Evolutionary conservation across 164 flowering plant genomes (phyloP).

Genomic region (Liquidambar formosana): DNA sequence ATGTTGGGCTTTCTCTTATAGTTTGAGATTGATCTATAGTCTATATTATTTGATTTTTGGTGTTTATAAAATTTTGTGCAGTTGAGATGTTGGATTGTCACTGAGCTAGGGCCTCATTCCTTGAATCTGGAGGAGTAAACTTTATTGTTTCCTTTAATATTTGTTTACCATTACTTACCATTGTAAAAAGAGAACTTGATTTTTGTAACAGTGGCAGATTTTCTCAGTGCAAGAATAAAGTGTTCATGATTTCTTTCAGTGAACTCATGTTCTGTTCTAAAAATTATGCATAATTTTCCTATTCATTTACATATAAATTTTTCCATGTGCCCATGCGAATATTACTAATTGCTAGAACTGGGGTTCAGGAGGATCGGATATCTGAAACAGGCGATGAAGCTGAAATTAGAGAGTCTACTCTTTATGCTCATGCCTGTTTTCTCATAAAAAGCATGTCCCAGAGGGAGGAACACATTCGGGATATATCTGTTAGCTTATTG

Average conservation of each 20-base stretch:
- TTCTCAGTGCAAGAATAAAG: not conserved
- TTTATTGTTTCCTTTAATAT: not conserved
- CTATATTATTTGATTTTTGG: too few species aligned
- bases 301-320: not conserved
- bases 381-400: slow-evolving; percentile 76
- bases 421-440: slow-evolving; percentile 81
- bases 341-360: slow-evolving; percentile 12
- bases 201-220: not conserved
- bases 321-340: slow-evolving; percentile 7
- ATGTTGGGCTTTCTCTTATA: too few species aligned
- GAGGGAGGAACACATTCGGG: slow-evolving; percentile 91
- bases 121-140: not conserved
- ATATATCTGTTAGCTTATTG: slow-evolving; percentile 71
- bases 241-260: not conserved
- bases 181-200: not conserved
- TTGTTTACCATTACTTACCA: not conserved
- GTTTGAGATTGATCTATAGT: too few species aligned
- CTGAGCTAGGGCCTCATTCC: not conserved
- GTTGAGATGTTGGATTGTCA: not conserved
- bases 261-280: not conserved
- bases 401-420: slow-evolving; percentile 70
- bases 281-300: not conserved
- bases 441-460: slow-evolving; percentile 83
- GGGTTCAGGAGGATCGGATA: slow-evolving; percentile 74
- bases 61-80: not conserved